Evolutionary conservation across 371 early-diverging fungal genomes (phyloP).

Genomic region (Mucor piriformis): DNA sequence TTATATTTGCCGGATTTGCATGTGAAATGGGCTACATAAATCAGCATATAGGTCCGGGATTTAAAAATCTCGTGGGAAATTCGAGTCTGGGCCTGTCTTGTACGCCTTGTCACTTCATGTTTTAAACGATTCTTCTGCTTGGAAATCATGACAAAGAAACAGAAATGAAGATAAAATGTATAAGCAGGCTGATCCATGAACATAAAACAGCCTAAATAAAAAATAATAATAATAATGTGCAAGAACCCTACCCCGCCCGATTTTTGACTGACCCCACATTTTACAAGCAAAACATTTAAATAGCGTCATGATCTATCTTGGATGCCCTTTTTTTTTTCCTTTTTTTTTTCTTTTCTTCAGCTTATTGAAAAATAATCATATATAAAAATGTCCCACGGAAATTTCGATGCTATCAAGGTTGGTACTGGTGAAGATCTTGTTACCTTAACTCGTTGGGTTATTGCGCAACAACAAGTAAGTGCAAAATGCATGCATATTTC

Average conservation of each 20-base stretch:
- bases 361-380: background rate
- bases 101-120: no score
- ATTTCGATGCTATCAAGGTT: slow-evolving; percentile 49
- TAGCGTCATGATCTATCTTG: background rate
- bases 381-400: slow-evolving; percentile 15
- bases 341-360: slow-evolving; percentile 7
- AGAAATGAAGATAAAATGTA: no score
- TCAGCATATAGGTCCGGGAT: background rate
- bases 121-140: no score
- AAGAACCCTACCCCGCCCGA: slow-evolving; percentile 22
- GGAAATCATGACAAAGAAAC: no score
- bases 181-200: no score
- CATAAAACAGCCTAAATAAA: background rate
- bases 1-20: background rate
- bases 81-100: no score
- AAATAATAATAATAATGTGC: background rate
- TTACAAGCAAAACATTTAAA: slow-evolving; percentile 6
- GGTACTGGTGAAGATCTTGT: slow-evolving; percentile 83
- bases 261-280: slow-evolving; percentile 17
- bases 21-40: slow-evolving; percentile 2
- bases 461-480: slow-evolving; percentile 82
- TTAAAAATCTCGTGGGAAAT: slow-evolving; percentile 12
- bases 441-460: slow-evolving; percentile 93
- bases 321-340: background rate
- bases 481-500: no score